Evolutionary conservation across 202 grass and related monocot genomes (phyloP).

Genomic region (Saccharum hybrid): DNA sequence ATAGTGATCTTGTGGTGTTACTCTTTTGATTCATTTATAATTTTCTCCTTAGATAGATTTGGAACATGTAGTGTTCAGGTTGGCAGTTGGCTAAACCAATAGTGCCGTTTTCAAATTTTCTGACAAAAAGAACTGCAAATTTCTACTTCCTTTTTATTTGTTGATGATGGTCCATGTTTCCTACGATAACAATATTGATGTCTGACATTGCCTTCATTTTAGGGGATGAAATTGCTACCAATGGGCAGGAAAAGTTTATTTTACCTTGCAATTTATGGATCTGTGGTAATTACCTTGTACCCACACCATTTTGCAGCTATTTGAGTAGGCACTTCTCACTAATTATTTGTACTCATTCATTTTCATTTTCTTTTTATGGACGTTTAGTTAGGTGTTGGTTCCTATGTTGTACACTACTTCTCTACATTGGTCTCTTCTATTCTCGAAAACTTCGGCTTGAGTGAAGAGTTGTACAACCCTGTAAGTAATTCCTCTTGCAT

Average conservation of each 20-base stretch:
- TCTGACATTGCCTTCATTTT: slow-evolving; percentile 45
- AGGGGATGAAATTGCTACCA: slow-evolving; percentile 96
- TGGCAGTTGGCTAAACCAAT: background rate
- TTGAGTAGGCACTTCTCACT: slow-evolving; percentile 27
- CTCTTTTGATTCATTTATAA: background rate
- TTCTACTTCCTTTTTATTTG: slow-evolving; percentile 36
- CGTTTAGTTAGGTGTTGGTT: slow-evolving; percentile 79
- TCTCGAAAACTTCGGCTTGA: slow-evolving; percentile 79
- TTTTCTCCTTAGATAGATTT: background rate
- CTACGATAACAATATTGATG: slow-evolving; percentile 14
- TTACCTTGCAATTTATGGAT: slow-evolving; percentile 91
- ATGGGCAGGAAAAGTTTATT: slow-evolving; percentile 89
- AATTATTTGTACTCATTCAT: slow-evolving; percentile 34
- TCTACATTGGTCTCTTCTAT: slow-evolving; percentile 76
- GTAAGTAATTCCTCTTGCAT: slow-evolving; percentile 62
- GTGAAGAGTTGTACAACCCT: slow-evolving; percentile 94
- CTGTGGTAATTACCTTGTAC: slow-evolving; percentile 65
- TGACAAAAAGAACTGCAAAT: slow-evolving; percentile 32
- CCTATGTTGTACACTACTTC: slow-evolving; percentile 83
- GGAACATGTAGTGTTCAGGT: background rate
- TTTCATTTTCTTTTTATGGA: slow-evolving; percentile 16
- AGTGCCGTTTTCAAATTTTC: background rate
- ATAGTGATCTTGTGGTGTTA: background rate
- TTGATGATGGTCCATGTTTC: slow-evolving; percentile 1
- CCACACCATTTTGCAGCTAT: slow-evolving; percentile 24